Evolutionary conservation across 345 rosid species (phyloP), one percentile per base, ranked within the genome.

Genomic region (Excoecaria cochinchinensis): DNA sequence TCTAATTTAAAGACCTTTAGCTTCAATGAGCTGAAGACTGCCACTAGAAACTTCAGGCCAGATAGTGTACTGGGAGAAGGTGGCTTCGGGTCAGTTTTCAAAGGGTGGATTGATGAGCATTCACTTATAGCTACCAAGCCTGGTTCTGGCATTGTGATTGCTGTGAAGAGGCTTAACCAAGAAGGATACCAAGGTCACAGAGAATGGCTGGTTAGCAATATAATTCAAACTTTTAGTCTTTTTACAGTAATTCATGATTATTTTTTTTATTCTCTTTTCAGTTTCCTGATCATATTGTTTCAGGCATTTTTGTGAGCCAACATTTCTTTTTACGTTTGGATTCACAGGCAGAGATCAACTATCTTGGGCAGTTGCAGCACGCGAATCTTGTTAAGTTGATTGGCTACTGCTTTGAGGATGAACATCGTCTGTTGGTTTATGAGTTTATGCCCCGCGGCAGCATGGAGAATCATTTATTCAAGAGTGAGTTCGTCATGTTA

Each of bases 341-440:
- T 6, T 42, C 70, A 44, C 77, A 80, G 83, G 80, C 83, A 17
- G 83, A 80, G 61, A 80, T 80, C 46, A 80, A 80, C 63, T 80
- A 80, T 68, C 83, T 80, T 31, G 83, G 83, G 75, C 83, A 76
- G 65, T 62, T 80, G 51, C 76, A 53, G 50, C 83, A 80, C 69
- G 80, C 77, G 44, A 76, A 80, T 69, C 83, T 80, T 55, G 83
- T 80, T 36, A 80, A 80, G 60, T 58, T 80, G 70, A 51, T 80
- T 52, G 83, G 83, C 46, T 80, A 76, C 74, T 80, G 83, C 78
- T 76, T 80, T 40, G 83, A 80, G 74, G 83, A 80, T 68, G 80
- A 80, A 15, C 80, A 76, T 24, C 74, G 80, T 19, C 83, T 80
- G 60, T 69, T 80, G 67, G 77, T 76, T 61, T 80, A 80, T 24